phyloP scores from a whole-genome alignment of 805 yeast genomes.

The Sugiyamaella qingdaonensis region DNA sequence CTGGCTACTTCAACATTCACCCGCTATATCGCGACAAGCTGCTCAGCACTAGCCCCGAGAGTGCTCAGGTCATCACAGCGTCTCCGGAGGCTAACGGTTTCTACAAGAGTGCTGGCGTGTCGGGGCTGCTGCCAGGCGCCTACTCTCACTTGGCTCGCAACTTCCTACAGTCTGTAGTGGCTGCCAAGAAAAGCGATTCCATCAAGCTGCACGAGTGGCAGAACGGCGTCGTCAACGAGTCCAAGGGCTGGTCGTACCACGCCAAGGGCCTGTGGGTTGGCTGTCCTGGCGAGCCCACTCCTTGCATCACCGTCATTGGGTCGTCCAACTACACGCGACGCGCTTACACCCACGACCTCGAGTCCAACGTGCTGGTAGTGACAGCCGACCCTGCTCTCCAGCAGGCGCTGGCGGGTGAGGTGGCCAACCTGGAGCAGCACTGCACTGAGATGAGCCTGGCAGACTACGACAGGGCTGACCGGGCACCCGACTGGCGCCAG shows the following conservation, averaged over 20 bases:
- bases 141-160: conserved; percentile 69
- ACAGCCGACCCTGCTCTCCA: conserved; percentile 64
- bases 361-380: conserved; percentile 75
- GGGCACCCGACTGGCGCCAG: conserved; percentile 48
- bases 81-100: conserved; percentile 93
- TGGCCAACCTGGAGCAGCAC: conserved; percentile 52
- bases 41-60: conserved; percentile 48
- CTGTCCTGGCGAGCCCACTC: conserved; percentile 51
- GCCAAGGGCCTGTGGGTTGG: conserved; percentile 93
- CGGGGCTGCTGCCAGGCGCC: conserved; percentile 80
- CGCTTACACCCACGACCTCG: conserved; percentile 83
- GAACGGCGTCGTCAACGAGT: conserved; percentile 74
- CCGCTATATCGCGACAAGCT: conserved; percentile 63
- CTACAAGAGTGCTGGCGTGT: conserved; percentile 76
- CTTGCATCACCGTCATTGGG: conserved; percentile 79
- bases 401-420: conserved; percentile 54
- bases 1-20: conserved; percentile 92
- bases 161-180: conserved; percentile 54
- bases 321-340: conserved; percentile 91
- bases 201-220: conserved; percentile 79
- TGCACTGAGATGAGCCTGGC: conserved; percentile 50
- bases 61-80: conserved; percentile 79
- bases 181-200: conserved; percentile 34
- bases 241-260: conserved; percentile 94
- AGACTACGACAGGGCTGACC: conserved; percentile 61